Conservation (phyloP, 371 early-diverging fungal genomes). For the Apophysomyces variabilis region DNA sequence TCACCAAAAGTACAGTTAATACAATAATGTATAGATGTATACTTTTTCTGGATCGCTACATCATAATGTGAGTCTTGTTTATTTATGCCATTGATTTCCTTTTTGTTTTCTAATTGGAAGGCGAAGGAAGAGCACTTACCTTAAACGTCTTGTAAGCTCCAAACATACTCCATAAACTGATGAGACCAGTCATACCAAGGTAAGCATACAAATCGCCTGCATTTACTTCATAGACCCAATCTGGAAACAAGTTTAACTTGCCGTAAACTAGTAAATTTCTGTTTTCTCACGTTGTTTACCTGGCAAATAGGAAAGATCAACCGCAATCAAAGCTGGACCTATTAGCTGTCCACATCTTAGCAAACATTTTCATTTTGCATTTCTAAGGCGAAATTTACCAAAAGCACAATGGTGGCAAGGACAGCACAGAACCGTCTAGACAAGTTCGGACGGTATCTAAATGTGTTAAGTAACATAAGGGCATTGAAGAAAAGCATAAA, state of each 20-base stretch:
- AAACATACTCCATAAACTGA: conserved; percentile 19
- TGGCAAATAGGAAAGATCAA: conserved; percentile 6
- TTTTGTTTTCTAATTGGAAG: not conserved
- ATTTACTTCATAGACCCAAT: conserved; percentile 19
- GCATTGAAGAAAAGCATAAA: not conserved
- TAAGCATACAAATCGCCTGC: conserved; percentile 26
- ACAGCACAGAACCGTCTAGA: not conserved
- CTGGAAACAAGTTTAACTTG: not conserved
- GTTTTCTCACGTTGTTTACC: not conserved
- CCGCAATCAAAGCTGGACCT: conserved; percentile 9
- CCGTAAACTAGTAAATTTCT: not conserved
- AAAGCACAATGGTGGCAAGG: not conserved
- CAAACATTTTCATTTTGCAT: not conserved
- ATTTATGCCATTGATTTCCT: too few species aligned
- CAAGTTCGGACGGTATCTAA: not conserved
- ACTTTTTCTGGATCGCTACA: conserved; percentile 4
- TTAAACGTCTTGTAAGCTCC: conserved; percentile 1
- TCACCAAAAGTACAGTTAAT: conserved; percentile 1
- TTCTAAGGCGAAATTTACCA: not conserved
- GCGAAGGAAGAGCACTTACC: not conserved
- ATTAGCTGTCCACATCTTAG: conserved; percentile 4
- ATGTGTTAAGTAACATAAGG: not conserved
- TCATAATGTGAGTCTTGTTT: too few species aligned
- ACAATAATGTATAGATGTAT: not conserved
- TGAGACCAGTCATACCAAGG: conserved; percentile 11